Evolutionary conservation across 257 asterid genomes (phyloP).

Genomic region (Echites panduratus): DNA sequence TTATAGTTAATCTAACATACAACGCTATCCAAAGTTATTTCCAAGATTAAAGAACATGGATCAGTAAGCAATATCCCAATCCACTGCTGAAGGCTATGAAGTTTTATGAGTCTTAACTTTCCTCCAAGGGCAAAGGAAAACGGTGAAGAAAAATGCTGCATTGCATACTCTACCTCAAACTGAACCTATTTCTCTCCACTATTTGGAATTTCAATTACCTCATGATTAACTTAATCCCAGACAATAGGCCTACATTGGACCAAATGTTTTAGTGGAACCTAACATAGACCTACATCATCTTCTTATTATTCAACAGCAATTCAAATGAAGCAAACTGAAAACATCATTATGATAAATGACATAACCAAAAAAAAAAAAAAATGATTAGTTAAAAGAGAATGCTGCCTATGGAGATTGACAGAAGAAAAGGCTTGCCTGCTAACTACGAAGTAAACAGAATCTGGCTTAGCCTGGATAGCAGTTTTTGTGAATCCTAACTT

Average conservation of each 20-base stretch:
- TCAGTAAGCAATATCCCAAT: background rate
- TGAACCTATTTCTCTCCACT: background rate
- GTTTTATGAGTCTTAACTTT: background rate
- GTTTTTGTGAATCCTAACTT: constrained; percentile 94
- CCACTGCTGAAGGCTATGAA: background rate
- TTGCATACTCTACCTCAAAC: background rate
- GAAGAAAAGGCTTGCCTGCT: constrained; percentile 51
- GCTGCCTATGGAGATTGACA: background rate
- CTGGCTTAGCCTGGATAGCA: constrained; percentile 89
- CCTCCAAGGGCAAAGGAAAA: background rate
- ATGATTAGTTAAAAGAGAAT: background rate
- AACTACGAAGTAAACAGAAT: constrained; percentile 82
- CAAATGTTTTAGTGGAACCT: too few relatives aligned
- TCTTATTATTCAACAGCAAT: background rate
- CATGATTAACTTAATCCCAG: background rate
- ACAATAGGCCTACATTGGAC: background rate
- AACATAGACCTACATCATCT: background rate
- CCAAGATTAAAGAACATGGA: background rate
- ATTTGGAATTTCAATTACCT: background rate
- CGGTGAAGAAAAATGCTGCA: too few relatives aligned
- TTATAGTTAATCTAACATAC: background rate
- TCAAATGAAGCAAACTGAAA: background rate
- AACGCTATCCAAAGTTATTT: background rate
- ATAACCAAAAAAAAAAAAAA: too few relatives aligned
- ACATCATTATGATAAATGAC: background rate